These are phyloP conservation scores for Paxillus rubicundulus DNA, from an alignment of 768 basidiomycete genomes.

Conservation along the genomic window DNA sequence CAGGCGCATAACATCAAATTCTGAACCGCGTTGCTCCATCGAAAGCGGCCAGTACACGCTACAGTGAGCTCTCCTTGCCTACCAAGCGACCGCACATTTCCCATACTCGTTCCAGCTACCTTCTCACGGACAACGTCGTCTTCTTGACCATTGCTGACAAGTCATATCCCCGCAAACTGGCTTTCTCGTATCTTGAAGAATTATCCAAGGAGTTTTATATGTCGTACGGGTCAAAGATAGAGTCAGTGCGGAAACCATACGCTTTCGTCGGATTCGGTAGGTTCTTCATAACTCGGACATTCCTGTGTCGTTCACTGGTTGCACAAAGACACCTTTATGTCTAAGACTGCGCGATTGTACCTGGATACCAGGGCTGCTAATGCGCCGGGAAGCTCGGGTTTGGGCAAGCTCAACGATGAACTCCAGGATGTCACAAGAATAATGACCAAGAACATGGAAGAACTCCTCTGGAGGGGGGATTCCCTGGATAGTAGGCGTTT, in stretches of 20 bases:
- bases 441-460: constrained; percentile 99
- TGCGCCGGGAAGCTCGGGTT: constrained; percentile 58
- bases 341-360: constrained; percentile 93
- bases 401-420: constrained; percentile 93
- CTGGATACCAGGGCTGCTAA: constrained; percentile 86
- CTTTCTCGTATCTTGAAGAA: constrained; percentile 97
- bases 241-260: constrained; percentile 92
- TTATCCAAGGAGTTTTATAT: constrained; percentile 93
- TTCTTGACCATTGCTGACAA: constrained; percentile 96
- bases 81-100: constrained; percentile 1
- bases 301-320: constrained; percentile 3
- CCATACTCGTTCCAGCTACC: constrained; percentile 61
- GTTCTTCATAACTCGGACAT: constrained; percentile 25
- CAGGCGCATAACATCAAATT: constrained; percentile 88
- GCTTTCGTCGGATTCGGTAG: constrained; percentile 97
- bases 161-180: constrained; percentile 94
- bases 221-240: constrained; percentile 92
- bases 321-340: constrained; percentile 93
- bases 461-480: constrained; percentile 96
- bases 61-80: constrained; percentile 60
- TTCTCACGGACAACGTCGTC: constrained; percentile 90
- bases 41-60: constrained; percentile 94
- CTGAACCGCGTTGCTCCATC: constrained; percentile 94
- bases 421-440: constrained; percentile 97
- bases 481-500: constrained; percentile 81